These are phyloP conservation scores for Fabrea salina DNA, from an alignment of 169 alveolate species.

Conservation along the genomic window DNA sequence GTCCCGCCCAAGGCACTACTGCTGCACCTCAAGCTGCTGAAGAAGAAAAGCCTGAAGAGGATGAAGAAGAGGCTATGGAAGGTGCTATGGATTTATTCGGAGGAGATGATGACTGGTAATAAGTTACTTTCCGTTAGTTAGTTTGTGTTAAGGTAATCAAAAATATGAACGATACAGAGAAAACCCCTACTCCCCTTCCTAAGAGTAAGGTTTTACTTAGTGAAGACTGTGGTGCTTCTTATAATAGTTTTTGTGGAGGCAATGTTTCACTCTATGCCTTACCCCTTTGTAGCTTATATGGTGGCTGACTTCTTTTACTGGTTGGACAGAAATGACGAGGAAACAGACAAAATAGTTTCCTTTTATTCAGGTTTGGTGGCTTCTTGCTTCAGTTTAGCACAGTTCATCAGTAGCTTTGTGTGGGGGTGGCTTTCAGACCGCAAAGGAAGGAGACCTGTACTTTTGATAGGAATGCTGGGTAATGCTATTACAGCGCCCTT, in stretches of 20 bases:
- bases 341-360: background rate
- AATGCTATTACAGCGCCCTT: background rate
- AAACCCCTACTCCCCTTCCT: background rate
- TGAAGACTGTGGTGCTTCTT: background rate
- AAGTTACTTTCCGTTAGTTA: background rate
- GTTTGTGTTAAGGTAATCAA: too few relatives aligned
- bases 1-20: background rate
- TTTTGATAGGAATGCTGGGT: constrained; percentile 1
- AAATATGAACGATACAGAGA: background rate
- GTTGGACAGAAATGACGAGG: background rate
- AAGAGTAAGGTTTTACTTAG: background rate
- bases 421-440: constrained; percentile 21
- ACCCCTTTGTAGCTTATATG: constrained; percentile 4
- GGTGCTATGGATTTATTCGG: background rate
- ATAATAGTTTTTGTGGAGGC: background rate
- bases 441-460: background rate
- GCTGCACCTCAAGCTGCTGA: background rate
- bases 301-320: background rate
- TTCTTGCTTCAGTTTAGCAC: constrained; percentile 6
- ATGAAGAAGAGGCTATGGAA: background rate
- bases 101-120: constrained; percentile 25
- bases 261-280: background rate
- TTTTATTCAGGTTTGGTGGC: background rate
- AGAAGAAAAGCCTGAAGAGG: background rate
- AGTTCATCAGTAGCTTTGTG: background rate